Base-by-base conservation (phyloP, 306 rosid genomes). In the Rubus idaeus region DNA sequence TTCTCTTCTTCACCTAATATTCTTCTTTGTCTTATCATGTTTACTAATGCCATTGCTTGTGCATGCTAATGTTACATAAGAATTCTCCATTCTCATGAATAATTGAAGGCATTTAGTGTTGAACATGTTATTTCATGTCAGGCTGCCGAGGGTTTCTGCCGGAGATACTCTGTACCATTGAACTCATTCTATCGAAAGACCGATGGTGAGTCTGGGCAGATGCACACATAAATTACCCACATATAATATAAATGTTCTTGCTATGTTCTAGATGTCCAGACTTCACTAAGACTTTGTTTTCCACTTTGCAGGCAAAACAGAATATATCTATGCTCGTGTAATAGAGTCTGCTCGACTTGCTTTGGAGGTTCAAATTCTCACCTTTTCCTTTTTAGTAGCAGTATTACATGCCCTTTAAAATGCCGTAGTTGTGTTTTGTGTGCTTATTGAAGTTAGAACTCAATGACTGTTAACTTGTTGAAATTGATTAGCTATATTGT, bases 81-180 rank as follows among this genome's bases (percentile, higher is more conserved):
- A 58, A 18, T 39, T 53, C 1, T 45, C 46, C 18, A 13, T 18
- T 64, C 55, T 30, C 52, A 5, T 20, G 41, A 21, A 10, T 41
- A 8, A 40, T 14, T 14, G 20, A 65, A 78, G 73, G 61, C 56
- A 17, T 45, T 30, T 52, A 75, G 78, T 83, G 13, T 71, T 81
- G 75, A 60, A 67, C 35, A 79, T 44, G 46, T 68, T 82, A 73
- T 81, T 78, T 86, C 53, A 51, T 90, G 81, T 75, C 89, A 94
- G 98, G 98, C 98, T 64, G 82, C 82, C 35, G 96, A 90, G 83
- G 98, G 98, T 18, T 94, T 92, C 82, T 88, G 85, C 52, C 93
- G 96, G 42, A 89, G 91, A 86, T 85, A 94, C 85, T 87, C 97
- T 75, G 91, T 92, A 70, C 88, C 96, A 44, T 73, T 87, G 73